Conservation (phyloP, 192 early-diverging fungal genomes). For the Mortierella claussenii region DNA sequence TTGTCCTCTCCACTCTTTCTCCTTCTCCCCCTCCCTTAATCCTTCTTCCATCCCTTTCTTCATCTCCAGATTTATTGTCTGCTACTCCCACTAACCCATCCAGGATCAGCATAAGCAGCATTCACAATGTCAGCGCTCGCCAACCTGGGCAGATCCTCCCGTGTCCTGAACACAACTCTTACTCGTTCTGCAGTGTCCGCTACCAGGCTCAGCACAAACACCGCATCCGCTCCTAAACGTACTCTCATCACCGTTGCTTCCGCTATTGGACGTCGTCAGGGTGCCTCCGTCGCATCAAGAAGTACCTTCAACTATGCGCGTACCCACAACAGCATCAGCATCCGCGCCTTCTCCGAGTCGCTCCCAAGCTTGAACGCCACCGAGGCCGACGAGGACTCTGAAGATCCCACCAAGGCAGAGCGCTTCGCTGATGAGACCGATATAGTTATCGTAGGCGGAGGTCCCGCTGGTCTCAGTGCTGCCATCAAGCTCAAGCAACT, state of each 20-base stretch:
- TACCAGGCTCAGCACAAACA: constrained; percentile 8
- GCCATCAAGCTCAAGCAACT: constrained; percentile 95
- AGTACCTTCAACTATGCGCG: constrained; percentile 6
- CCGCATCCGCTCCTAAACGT: constrained; percentile 39
- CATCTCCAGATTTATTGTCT: too few relatives aligned
- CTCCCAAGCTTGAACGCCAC: constrained; percentile 23
- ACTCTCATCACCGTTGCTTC: constrained; percentile 38
- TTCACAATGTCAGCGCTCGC: constrained; percentile 39
- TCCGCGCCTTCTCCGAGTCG: constrained; percentile 47
- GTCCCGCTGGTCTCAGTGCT: constrained; percentile 94
- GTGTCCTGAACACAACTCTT: constrained; percentile 29
- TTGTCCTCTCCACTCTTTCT: background rate
- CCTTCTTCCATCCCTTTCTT: background rate
- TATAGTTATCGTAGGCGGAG: constrained; percentile 95
- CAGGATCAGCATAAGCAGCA: constrained; percentile 13
- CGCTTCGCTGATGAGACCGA: constrained; percentile 90
- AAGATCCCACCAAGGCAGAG: constrained; percentile 65
- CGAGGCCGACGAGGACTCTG: constrained; percentile 53
- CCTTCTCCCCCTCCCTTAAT: background rate
- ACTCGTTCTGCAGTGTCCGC: constrained; percentile 9
- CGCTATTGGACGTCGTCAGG: constrained; percentile 23
- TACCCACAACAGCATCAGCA: constrained; percentile 4
- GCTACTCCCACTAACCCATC: background rate
- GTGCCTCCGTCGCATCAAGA: background rate
- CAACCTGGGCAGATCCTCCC: constrained; percentile 35